These are phyloP conservation scores for Aspergillus sp. DNA, from an alignment of 2,329 filamentous ascomycete genomes.

Conservation along the genomic window DNA sequence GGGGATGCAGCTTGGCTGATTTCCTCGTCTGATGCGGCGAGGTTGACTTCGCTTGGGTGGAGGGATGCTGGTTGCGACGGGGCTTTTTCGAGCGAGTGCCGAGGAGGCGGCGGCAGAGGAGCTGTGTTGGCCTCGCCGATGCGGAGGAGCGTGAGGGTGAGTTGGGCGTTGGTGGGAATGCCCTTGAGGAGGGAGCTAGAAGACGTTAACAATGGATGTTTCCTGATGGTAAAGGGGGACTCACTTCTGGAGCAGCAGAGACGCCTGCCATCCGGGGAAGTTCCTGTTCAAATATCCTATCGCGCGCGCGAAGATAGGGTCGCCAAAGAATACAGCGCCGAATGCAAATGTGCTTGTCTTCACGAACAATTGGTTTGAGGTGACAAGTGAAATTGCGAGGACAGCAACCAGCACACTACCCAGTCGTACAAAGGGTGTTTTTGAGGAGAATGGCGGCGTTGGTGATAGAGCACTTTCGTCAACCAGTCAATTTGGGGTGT, in stretches of 20 bases:
- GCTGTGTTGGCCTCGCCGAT: slow-evolving; percentile 79
- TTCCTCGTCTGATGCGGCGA: slow-evolving; percentile 35
- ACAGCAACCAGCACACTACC: slow-evolving; percentile 54
- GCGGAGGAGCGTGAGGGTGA: slow-evolving; percentile 78
- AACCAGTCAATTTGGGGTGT: neutral
- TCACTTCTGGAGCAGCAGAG: slow-evolving; percentile 67
- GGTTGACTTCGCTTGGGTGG: slow-evolving; percentile 15
- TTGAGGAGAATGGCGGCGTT: slow-evolving; percentile 59
- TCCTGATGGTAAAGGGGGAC: neutral
- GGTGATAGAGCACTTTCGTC: slow-evolving; percentile 55
- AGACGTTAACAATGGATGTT: slow-evolving; percentile 9
- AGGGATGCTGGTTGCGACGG: slow-evolving; percentile 31
- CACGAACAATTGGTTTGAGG: slow-evolving; percentile 58
- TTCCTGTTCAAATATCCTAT: slow-evolving; percentile 48
- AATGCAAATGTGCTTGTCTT: slow-evolving; percentile 65
- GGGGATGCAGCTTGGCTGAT: slow-evolving; percentile 25
- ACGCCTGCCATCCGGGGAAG: slow-evolving; percentile 71
- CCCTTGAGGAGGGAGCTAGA: slow-evolving; percentile 67
- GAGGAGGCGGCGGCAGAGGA: slow-evolving; percentile 65
- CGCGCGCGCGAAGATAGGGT: slow-evolving; percentile 64
- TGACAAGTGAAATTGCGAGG: slow-evolving; percentile 52
- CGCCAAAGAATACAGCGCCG: slow-evolving; percentile 76
- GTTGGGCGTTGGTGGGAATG: slow-evolving; percentile 81
- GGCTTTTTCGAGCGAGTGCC: slow-evolving; percentile 7
- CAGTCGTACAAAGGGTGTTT: slow-evolving; percentile 54